Base-by-base conservation (phyloP, 768 basidiomycete species). In the Gymnopilus dilepis region DNA sequence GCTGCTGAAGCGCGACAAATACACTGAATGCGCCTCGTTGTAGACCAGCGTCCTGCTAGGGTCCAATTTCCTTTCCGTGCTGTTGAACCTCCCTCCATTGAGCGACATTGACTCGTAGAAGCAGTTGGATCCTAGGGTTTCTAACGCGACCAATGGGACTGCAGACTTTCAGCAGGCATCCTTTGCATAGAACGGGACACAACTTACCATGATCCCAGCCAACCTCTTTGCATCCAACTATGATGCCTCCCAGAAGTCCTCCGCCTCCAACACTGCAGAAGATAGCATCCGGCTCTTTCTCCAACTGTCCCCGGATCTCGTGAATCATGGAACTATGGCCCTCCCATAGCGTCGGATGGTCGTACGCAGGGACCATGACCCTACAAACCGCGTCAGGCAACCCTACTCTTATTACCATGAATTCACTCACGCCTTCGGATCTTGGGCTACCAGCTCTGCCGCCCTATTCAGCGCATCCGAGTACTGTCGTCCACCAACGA, bases 181-280 rank as follows among this genome's bases (percentile, higher is more conserved):
- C 37, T n/a, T 12, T 48, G 61, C 9, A 48, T 4, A 11, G 15
- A 26, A 26, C 6, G 8, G 2, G 9, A 31, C 17, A 31, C n/a
- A 50, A n/a, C 82, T 64, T 62, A 91, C 91, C 87, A 45, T 87
- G 81, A 38, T 88, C 85, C 91, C 92, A 94, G 19, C 82, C 84
- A 2, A 84, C 80, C 2, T 68, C 70, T 53, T 79, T 78, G 66
- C 89, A 91, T n/a, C 91, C 91, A 4, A 79, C 73, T 33, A 91
- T 84, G 47, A 92, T 74, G 0, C 92, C 92, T 9, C 86, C 89
- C 3, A 90, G 73, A 0, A 93, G 74, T 0, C 91, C 90, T 0
- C 82, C 91, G 0, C 91, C 91, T 37, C 92, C 92, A 12, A 92
- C 89, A 55, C 86, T 87, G 68, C 91, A 92, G 61, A 92, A 86